Evolutionary conservation across 192 early-diverging fungal species (phyloP).

Genomic region (Podila clonocystis): DNA sequence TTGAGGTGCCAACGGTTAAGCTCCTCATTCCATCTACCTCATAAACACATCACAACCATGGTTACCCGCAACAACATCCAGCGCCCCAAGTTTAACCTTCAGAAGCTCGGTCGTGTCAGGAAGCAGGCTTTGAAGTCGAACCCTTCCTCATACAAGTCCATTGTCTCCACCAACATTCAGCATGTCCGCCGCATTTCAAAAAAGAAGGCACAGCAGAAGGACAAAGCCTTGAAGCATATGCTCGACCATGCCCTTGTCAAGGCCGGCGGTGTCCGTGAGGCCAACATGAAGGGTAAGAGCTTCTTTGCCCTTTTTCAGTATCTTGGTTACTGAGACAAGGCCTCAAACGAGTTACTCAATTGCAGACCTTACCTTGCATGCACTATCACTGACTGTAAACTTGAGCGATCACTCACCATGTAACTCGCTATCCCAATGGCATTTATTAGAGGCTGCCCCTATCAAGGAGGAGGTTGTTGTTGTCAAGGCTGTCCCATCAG

Average conservation of each 20-base stretch:
- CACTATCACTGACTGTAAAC: too few relatives aligned
- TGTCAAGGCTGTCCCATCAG: conserved; percentile 47
- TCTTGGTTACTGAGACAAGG: too few relatives aligned
- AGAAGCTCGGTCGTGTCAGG: conserved; percentile 51
- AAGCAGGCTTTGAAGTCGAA: conserved; percentile 50
- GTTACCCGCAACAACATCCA: conserved; percentile 53
- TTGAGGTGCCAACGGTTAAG: neutral
- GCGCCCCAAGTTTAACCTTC: conserved; percentile 47
- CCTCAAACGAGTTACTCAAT: too few relatives aligned
- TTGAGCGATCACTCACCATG: neutral
- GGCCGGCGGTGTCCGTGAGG: conserved; percentile 47
- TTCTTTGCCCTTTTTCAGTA: neutral
- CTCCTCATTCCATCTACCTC: neutral
- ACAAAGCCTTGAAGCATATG: conserved; percentile 21
- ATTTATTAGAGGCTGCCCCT: conserved; percentile 25
- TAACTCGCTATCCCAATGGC: neutral
- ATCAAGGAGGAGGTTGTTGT: conserved; percentile 35
- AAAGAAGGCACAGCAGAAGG: conserved; percentile 52
- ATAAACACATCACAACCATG: conserved; percentile 18
- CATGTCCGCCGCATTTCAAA: conserved; percentile 48
- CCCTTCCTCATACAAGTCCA: conserved; percentile 46
- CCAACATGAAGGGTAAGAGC: conserved; percentile 46
- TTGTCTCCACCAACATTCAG: conserved; percentile 45
- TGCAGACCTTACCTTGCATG: too few relatives aligned
- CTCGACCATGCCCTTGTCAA: conserved; percentile 41